These are phyloP conservation scores for Penicillium alfredii DNA, from an alignment of 495 filamentous ascomycete species.

Conservation along the genomic window DNA sequence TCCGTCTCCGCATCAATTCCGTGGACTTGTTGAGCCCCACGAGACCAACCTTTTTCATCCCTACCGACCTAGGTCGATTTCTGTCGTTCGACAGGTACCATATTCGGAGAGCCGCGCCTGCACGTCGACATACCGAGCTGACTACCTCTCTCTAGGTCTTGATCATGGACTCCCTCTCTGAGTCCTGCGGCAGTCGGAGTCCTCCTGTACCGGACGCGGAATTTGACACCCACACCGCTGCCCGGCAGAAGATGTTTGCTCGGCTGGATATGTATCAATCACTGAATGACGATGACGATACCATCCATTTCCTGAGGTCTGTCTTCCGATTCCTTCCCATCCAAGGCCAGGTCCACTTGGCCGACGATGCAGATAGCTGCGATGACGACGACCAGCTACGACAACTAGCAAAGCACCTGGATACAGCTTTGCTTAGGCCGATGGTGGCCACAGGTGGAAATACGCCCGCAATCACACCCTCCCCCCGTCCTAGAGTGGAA, in stretches of 20 bases:
- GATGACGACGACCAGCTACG: conserved; percentile 5
- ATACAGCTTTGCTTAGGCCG: conserved; percentile 4
- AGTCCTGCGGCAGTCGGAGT: too few species aligned
- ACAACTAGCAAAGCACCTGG: conserved; percentile 9
- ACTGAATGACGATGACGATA: conserved; percentile 6
- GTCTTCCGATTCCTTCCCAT: conserved; percentile 8
- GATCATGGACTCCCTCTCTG: too few species aligned
- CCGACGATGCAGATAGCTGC: conserved; percentile 9
- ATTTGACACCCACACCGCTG: too few species aligned
- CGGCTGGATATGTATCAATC: too few species aligned
- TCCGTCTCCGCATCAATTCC: neutral
- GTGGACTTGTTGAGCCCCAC: neutral
- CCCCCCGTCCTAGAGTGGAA: conserved; percentile 4
- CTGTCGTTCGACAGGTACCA: neutral
- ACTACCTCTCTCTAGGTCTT: too few species aligned
- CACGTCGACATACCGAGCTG: too few species aligned
- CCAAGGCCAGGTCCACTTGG: conserved; percentile 6
- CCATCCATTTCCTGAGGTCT: conserved; percentile 3
- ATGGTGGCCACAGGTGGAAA: conserved; percentile 4
- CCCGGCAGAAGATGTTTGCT: too few species aligned
- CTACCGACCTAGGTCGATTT: neutral
- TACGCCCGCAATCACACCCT: conserved; percentile 4
- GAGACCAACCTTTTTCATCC: neutral
- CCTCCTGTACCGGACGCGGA: too few species aligned
- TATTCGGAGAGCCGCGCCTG: too few species aligned